Conservation (phyloP, 208 protist genomes). For the Strigomonas culicis region DNA sequence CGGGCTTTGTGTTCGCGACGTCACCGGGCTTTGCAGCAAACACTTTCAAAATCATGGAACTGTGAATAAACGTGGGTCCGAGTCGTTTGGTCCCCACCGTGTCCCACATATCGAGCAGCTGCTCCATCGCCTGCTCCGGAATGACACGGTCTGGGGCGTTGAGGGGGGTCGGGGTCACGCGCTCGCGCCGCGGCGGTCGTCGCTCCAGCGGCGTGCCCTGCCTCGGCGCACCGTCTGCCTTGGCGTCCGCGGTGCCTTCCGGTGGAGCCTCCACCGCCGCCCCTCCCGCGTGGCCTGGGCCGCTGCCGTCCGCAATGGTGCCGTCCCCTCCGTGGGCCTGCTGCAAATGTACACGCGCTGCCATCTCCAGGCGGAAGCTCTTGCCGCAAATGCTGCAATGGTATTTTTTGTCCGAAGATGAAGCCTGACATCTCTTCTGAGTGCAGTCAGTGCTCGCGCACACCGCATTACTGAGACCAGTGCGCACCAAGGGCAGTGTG, state of each 20-base stretch:
- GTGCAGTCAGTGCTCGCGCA: background rate
- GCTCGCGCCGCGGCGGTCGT: constrained; percentile 25
- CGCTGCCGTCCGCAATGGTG: constrained; percentile 50
- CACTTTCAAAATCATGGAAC: constrained; percentile 87
- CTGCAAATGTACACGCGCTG: constrained; percentile 80
- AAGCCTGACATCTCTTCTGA: constrained; percentile 30
- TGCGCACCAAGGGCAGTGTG: too few relatives aligned
- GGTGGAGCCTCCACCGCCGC: constrained; percentile 11
- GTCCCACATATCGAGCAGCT: constrained; percentile 80
- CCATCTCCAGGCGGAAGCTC: constrained; percentile 85
- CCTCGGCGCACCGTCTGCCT: background rate
- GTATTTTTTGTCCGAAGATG: constrained; percentile 66
- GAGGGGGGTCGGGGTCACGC: constrained; percentile 78
- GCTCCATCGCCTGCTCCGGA: constrained; percentile 51
- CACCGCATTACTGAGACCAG: too few relatives aligned
- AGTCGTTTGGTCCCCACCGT: constrained; percentile 62
- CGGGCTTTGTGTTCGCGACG: background rate
- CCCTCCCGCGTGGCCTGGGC: constrained; percentile 50
- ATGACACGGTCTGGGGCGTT: constrained; percentile 68
- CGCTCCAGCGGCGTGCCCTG: constrained; percentile 18
- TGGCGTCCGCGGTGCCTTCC: background rate
- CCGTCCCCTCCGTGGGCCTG: constrained; percentile 80
- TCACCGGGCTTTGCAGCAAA: constrained; percentile 51
- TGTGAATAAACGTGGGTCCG: constrained; percentile 78
- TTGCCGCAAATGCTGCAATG: constrained; percentile 89